Conservation (phyloP, 2,329 filamentous ascomycete species). For the Microsporum canis region DNA sequence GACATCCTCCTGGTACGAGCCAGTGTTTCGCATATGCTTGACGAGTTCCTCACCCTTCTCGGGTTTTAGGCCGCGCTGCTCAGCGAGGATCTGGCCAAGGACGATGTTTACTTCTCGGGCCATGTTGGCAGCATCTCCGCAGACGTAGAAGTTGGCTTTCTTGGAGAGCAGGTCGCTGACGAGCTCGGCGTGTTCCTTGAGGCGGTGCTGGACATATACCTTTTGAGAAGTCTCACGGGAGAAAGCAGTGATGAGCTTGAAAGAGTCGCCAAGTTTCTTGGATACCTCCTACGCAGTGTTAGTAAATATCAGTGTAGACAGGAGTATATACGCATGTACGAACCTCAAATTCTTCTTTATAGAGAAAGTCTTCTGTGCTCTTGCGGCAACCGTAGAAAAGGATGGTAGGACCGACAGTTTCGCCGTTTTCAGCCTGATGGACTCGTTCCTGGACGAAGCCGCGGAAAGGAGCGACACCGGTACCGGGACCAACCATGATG, state of each 20-base stretch:
- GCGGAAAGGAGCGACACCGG: slow-evolving; percentile 87
- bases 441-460: slow-evolving; percentile 91
- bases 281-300: slow-evolving; percentile 57
- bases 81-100: slow-evolving; percentile 75
- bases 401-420: slow-evolving; percentile 73
- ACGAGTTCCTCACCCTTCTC: slow-evolving; percentile 91
- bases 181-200: slow-evolving; percentile 71
- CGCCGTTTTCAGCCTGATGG: slow-evolving; percentile 65
- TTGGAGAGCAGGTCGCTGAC: slow-evolving; percentile 76
- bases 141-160: slow-evolving; percentile 92
- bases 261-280: slow-evolving; percentile 71
- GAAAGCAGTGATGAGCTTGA: slow-evolving; percentile 86
- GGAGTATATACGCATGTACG: slow-evolving; percentile 26
- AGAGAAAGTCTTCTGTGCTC: slow-evolving; percentile 79
- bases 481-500: slow-evolving; percentile 93
- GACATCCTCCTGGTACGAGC: slow-evolving; percentile 85
- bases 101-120: slow-evolving; percentile 82
- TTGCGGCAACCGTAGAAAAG: slow-evolving; percentile 95
- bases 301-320: slow-evolving; percentile 5
- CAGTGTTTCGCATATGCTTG: slow-evolving; percentile 88
- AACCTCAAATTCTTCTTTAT: slow-evolving; percentile 86
- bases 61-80: slow-evolving; percentile 69
- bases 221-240: slow-evolving; percentile 81
- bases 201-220: slow-evolving; percentile 90
- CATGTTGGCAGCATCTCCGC: slow-evolving; percentile 96